Evolutionary conservation across 768 basidiomycete species (phyloP).

Genomic region (Tulasnella sp.): DNA sequence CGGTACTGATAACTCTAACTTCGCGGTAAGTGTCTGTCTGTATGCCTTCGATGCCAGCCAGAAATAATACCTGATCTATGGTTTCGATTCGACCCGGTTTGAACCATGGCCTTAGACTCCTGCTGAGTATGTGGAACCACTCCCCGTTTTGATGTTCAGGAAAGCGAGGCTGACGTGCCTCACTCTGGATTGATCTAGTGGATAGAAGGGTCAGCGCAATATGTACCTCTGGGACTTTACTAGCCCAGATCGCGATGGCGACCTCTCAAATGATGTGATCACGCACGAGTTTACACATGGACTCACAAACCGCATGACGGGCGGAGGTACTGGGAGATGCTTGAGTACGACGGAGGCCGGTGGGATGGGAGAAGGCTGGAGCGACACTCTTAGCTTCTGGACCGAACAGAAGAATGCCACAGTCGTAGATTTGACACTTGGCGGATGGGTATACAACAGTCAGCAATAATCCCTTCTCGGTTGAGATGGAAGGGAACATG

Average conservation of each 20-base stretch:
- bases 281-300: conserved; percentile 31
- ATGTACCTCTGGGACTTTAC: conserved; percentile 29
- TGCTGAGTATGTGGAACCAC: conserved; percentile 29
- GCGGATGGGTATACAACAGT: conserved; percentile 5
- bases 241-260: conserved; percentile 31
- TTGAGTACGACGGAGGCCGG: conserved; percentile 25
- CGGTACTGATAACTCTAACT: conserved; percentile 22
- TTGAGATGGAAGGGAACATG: conserved; percentile 30
- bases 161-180: not conserved
- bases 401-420: conserved; percentile 13
- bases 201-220: conserved; percentile 20
- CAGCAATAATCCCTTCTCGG: conserved; percentile 22
- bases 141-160: not conserved
- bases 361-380: conserved; percentile 36
- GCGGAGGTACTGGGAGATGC: conserved; percentile 24
- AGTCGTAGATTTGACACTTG: conserved; percentile 14
- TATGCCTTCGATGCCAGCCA: not conserved
- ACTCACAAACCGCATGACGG: conserved; percentile 34
- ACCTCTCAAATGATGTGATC: conserved; percentile 31
- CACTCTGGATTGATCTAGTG: conserved; percentile 21
- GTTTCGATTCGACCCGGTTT: too few species aligned
- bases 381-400: conserved; percentile 28
- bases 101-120: too few species aligned
- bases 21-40: conserved; percentile 18
- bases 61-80: too few species aligned